Base-by-base conservation (phyloP, 2,329 filamentous ascomycete species). In the Claviceps pazoutovae region DNA sequence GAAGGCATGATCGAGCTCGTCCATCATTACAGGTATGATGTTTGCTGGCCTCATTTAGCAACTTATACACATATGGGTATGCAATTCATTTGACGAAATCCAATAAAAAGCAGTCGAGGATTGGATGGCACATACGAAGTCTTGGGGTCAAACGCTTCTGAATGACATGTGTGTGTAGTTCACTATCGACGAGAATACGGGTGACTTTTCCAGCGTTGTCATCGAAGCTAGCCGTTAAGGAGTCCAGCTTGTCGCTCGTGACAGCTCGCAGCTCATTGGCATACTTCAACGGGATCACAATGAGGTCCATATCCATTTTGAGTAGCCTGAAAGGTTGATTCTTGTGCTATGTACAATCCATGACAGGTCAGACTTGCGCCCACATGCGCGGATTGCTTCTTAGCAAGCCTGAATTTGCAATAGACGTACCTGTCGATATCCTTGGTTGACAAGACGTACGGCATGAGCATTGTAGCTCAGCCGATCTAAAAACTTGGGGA, bases 281-380 rank as follows among this genome's bases (percentile, higher is more conserved):
- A n/a, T 56, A 55, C 30, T 52, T 51, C 8, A 56, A 42, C 1
- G 55, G 55, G 43, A 56, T 50, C 13, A 56, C 45, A 34, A 55
- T 43, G 8, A 56, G 44, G 30, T 56, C 55, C 55, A 56, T 56
- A 37, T 56, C 55, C 55, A 56, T 55, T 30, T 53, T 56, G 5
- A 53, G 53, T 9, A 56, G 23, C 38, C 50, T 45, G 21, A 56
- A 56, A 7, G 55, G 55, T 2, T 30, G 51, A 16, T 55, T 42
- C 36, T 52, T 53, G 41, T 53, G 30, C 53, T 55, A 11, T 34
- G 30, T 4, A 34, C 30, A 34, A 11, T 34, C 30, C 30, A 34
- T 34, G 30, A 11, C 30, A 34, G 9, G 30, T 34, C 30, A 34
- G 30, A 34, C 30, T 34, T 34, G 30, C 9, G 9, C 9, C 30